These are phyloP conservation scores for Russula lepida DNA, from an alignment of 768 basidiomycete species.

Conservation along the genomic window DNA sequence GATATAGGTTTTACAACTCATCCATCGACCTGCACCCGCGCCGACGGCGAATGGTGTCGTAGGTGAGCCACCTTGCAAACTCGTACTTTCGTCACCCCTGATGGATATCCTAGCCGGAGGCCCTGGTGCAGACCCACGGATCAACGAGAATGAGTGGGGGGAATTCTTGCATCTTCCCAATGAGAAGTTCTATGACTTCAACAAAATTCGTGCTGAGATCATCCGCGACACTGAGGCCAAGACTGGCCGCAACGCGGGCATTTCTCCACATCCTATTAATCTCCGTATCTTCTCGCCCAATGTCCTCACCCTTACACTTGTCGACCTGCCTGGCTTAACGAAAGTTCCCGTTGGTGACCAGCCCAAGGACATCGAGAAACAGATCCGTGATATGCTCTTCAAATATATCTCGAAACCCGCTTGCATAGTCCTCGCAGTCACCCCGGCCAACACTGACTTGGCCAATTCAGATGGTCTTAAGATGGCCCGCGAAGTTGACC, in stretches of 20 bases:
- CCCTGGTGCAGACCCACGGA: constrained; percentile 55
- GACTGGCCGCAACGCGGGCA: constrained; percentile 97
- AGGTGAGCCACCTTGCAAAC: constrained; percentile 22
- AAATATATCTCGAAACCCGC: constrained; percentile 94
- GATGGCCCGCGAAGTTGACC: constrained; percentile 93
- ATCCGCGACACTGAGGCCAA: constrained; percentile 95
- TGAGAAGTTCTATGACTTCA: constrained; percentile 97
- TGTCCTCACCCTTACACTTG: constrained; percentile 92
- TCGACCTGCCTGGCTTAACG: constrained; percentile 94
- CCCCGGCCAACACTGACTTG: constrained; percentile 92
- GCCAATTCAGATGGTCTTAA: constrained; percentile 98
- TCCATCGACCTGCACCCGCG: constrained; percentile 62
- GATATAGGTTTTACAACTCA: constrained; percentile 81
- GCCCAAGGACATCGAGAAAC: constrained; percentile 94
- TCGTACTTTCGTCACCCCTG: neutral
- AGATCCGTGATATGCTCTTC: constrained; percentile 92
- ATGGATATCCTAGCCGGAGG: constrained; percentile 23
- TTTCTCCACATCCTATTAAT: constrained; percentile 96
- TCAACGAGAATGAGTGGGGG: constrained; percentile 96
- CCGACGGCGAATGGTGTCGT: constrained; percentile 36
- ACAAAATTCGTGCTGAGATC: constrained; percentile 94
- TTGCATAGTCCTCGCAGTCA: constrained; percentile 94
- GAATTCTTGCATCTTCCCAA: constrained; percentile 96
- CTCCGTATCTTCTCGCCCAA: constrained; percentile 95
- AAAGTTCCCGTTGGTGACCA: constrained; percentile 96